Evolutionary conservation across 2,329 filamentous ascomycete genomes (phyloP), one percentile per base, ranked within the genome.

Genomic region (Fusarium veterinarium): DNA sequence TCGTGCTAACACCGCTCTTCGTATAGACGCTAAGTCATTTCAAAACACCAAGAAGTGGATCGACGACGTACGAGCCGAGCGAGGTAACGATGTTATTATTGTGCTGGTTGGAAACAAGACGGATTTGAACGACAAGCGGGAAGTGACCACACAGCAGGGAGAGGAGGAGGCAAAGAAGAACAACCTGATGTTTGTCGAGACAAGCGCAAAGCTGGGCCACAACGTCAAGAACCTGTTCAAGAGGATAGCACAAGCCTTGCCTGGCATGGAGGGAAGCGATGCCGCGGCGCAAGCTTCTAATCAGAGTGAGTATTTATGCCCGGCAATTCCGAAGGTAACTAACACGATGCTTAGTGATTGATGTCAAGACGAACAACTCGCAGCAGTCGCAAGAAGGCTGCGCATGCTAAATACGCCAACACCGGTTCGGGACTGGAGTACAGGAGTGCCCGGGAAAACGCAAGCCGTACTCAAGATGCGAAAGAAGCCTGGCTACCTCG

Each of bases 11-110:
- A 69, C 14, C 33, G n/a, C 23, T 41, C 45, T 37, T 55, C 40
- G 48, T 53, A 38, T 77, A 93, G 91, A 96, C 83, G 92, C 93
- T 73, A 98, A 98, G 84, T 97, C 95, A 30, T 99, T 99, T 87
- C 93, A 98, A 82, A 98, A 99, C 84, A 99, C 96, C 60, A 91
- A 95, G 80, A 99, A 99, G 88, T 99, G 97, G 96, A 97, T 99
- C 75, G 96, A 99, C 81, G 96, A 99, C 81, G 96, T 99, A 65
- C 91, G 96, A 71, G 95, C 95, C 57, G 96, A 99, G 86, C 91
- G 96, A 79, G 96, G 96, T 57, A 97, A 97, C 86, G 96, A 99
- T 84, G 97, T 99, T 69, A 99, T 99, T 79, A 98, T 99, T 79
- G 96, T 99, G 51, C 86, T 99, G 51, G 97, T 99, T 42, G 96